Conservation (phyloP, 2,329 filamentous ascomycete species). For the Pseudocercospora pini-densiflorae region DNA sequence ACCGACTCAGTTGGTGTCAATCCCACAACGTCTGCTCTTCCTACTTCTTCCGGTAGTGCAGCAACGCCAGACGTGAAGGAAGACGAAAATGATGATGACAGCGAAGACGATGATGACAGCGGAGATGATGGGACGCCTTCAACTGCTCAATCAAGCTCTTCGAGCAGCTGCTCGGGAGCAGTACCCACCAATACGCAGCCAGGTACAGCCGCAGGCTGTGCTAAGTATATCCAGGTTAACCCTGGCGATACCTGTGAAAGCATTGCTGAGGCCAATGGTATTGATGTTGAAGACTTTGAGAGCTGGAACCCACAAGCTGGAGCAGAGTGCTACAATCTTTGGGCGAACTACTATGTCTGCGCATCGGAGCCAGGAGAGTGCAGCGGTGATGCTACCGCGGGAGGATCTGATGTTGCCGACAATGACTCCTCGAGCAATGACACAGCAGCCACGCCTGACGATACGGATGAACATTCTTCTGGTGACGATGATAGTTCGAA, state of each 20-base stretch:
- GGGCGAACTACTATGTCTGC: constrained; percentile 7
- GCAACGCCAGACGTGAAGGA: not conserved
- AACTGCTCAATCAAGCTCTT: not conserved
- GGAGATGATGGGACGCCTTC: not conserved
- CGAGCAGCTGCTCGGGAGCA: not conserved
- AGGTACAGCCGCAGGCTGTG: constrained; percentile 4
- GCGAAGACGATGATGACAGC: not conserved
- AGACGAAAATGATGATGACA: not conserved
- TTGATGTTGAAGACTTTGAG: not conserved
- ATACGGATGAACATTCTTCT: not conserved
- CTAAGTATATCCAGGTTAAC: not conserved
- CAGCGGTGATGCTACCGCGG: not conserved
- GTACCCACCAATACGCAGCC: not conserved
- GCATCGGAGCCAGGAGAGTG: not conserved
- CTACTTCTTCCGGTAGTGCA: not conserved
- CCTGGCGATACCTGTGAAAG: constrained; percentile 6
- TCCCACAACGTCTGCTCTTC: not conserved
- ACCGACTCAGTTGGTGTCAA: not conserved
- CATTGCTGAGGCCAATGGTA: not conserved
- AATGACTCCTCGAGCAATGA: not conserved
- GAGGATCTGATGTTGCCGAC: too few species aligned
- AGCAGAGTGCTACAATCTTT: constrained; percentile 1
- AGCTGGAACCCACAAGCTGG: constrained; percentile 7
- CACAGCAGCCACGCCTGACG: not conserved
- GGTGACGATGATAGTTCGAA: not conserved